These are phyloP conservation scores for Phytophthora hibernalis DNA, from an alignment of 352 stramenopile species.

Conservation along the genomic window DNA sequence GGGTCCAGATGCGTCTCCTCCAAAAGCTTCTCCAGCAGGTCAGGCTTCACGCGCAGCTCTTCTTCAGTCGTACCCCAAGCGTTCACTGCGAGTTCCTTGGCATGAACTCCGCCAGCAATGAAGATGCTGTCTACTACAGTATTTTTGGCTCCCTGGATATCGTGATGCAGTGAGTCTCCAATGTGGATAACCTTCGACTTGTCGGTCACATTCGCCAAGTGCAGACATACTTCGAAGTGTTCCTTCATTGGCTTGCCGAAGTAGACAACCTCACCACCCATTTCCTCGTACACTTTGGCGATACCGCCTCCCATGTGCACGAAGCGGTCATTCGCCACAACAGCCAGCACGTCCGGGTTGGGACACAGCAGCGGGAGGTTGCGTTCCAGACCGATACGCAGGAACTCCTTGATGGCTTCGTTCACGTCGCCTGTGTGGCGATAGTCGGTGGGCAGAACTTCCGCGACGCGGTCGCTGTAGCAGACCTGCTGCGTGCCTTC, in stretches of 20 bases:
- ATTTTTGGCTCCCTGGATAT: constrained; percentile 62
- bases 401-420: constrained; percentile 45
- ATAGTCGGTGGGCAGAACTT: constrained; percentile 52
- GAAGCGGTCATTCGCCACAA: constrained; percentile 63
- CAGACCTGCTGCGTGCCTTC: constrained; percentile 67
- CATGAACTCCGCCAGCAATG: constrained; percentile 65
- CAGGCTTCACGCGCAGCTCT: constrained; percentile 35
- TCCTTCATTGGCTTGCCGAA: constrained; percentile 89
- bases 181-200: constrained; percentile 62
- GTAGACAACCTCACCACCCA: constrained; percentile 72
- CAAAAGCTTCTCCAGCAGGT: constrained; percentile 35
- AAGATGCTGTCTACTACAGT: constrained; percentile 65
- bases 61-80: constrained; percentile 34
- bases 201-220: constrained; percentile 37
- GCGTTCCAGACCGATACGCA: constrained; percentile 57
- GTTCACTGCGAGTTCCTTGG: constrained; percentile 48
- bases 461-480: constrained; percentile 43
- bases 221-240: constrained; percentile 78
- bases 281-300: constrained; percentile 77
- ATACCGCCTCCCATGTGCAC: constrained; percentile 81
- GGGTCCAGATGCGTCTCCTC: constrained; percentile 31
- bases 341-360: constrained; percentile 88
- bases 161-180: constrained; percentile 73
- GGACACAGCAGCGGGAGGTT: constrained; percentile 85
- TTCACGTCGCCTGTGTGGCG: constrained; percentile 53